Evolutionary conservation across 2,329 filamentous ascomycete species (phyloP).

Genomic region (Fusarium globosum): DNA sequence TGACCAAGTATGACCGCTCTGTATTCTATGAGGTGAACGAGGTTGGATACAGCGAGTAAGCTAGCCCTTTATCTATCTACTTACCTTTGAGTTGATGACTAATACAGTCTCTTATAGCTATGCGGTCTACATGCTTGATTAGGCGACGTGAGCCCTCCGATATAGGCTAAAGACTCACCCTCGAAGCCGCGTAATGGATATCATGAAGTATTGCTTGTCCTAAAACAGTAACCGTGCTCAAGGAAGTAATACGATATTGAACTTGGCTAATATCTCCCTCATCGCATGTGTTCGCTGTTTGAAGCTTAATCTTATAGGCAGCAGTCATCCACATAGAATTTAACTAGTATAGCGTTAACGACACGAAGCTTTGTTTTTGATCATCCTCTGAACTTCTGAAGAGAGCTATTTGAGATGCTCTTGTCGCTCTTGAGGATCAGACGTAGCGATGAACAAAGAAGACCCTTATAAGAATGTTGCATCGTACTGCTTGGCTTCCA

Average conservation of each 20-base stretch:
- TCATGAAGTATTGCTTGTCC: neutral
- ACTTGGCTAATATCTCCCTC: too few species aligned
- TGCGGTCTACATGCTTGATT: too few species aligned
- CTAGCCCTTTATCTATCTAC: too few species aligned
- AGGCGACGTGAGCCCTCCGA: neutral
- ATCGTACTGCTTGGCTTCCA: neutral
- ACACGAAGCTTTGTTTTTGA: too few species aligned
- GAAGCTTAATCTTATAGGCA: too few species aligned
- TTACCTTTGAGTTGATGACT: too few species aligned
- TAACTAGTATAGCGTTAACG: too few species aligned
- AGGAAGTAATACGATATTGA: too few species aligned
- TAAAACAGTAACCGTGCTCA: too few species aligned
- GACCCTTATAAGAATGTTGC: neutral
- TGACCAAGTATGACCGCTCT: conserved; percentile 30
- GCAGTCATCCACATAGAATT: too few species aligned
- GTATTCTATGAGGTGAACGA: conserved; percentile 25
- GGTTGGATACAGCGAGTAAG: conserved; percentile 36
- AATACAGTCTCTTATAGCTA: too few species aligned
- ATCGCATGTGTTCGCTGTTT: too few species aligned
- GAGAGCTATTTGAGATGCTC: neutral
- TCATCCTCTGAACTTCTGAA: neutral
- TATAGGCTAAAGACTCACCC: neutral
- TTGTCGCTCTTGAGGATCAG: neutral
- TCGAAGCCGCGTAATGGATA: neutral
- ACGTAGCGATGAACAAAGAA: neutral